Evolutionary conservation across 164 flowering plant genomes (phyloP).

Genomic region (Kalanchoe fedtschenkoi): DNA sequence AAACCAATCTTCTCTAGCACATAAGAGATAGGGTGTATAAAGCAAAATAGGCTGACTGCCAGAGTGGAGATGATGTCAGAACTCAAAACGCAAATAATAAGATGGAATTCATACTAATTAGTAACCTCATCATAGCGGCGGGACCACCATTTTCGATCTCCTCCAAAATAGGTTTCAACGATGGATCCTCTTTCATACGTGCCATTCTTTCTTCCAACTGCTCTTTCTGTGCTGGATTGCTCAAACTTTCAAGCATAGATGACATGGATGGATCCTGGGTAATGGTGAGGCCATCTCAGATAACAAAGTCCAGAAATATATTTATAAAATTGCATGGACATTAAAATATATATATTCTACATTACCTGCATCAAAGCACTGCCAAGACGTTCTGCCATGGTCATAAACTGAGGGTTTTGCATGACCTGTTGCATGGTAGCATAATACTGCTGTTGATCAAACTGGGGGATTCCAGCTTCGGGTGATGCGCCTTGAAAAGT

Average conservation of each 20-base stretch:
- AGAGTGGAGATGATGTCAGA: not conserved
- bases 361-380: constrained; percentile 81
- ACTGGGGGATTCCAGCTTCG: constrained; percentile 51
- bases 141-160: constrained; percentile 92
- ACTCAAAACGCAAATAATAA: not conserved
- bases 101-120: not conserved
- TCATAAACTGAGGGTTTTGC: constrained; percentile 93
- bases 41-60: not conserved
- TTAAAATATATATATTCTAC: not conserved
- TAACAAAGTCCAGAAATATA: not conserved
- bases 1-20: too few relatives aligned
- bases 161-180: constrained; percentile 72
- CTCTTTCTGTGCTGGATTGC: constrained; percentile 56
- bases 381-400: constrained; percentile 97
- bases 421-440: constrained; percentile 93
- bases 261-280: constrained; percentile 88
- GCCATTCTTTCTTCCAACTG: constrained; percentile 81
- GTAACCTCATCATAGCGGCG: constrained; percentile 82
- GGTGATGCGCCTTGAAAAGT: constrained; percentile 47
- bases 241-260: constrained; percentile 56
- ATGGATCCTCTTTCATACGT: constrained; percentile 70
- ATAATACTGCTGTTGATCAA: constrained; percentile 70
- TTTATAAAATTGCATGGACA: not conserved
- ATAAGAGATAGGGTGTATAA: not conserved
- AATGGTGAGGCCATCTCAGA: not conserved